Conservation (phyloP, 192 early-diverging fungal species). For the Mortierella claussenii region DNA sequence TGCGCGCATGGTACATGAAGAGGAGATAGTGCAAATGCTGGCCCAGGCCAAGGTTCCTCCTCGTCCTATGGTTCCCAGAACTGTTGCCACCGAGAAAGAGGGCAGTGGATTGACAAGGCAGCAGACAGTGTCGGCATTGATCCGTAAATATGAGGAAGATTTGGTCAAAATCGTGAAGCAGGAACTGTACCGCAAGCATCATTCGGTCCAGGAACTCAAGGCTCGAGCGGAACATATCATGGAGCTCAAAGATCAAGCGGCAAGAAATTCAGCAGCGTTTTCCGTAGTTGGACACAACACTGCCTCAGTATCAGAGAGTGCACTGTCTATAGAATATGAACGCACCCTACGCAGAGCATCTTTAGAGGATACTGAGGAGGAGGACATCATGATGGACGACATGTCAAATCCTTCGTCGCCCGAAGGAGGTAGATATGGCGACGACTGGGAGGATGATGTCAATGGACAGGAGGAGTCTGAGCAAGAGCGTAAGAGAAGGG, state of each 20-base stretch:
- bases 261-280: neutral
- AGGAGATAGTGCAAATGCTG: conserved; percentile 24
- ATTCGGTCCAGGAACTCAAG: conserved; percentile 16
- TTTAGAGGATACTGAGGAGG: conserved; percentile 41
- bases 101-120: conserved; percentile 1
- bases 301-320: neutral
- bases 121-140: conserved; percentile 12
- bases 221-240: conserved; percentile 14
- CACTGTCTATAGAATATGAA: neutral
- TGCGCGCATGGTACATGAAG: conserved; percentile 20
- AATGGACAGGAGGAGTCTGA: neutral
- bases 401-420: conserved; percentile 48
- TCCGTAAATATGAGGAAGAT: conserved; percentile 23
- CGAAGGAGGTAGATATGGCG: conserved; percentile 19
- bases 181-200: conserved; percentile 17
- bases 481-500: conserved; percentile 31
- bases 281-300: neutral
- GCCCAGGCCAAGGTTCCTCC: conserved; percentile 33
- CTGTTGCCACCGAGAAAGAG: neutral
- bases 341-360: neutral
- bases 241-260: conserved; percentile 19
- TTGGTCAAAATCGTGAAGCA: conserved; percentile 22
- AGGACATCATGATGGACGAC: conserved; percentile 49
- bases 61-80: conserved; percentile 41
- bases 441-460: conserved; percentile 27